Percentiles rank a stretch among this genome's conserved stretches.
These are phyloP conservation scores for Saturnispora zaruensis DNA, from an alignment of 805 yeast genomes.

Conservation along the genomic window DNA sequence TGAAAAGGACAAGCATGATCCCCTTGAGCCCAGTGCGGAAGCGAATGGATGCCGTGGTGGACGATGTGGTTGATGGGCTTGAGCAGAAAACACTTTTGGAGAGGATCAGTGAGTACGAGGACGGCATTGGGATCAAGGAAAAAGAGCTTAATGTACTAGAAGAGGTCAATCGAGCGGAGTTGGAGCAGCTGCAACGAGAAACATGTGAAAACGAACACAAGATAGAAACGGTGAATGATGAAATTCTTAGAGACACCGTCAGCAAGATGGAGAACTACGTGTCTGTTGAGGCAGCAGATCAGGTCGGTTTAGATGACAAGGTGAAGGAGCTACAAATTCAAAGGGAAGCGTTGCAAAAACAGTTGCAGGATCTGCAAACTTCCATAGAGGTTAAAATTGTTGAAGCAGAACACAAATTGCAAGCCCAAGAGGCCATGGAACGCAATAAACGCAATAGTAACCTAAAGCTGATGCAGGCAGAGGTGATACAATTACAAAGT, in stretches of 20 bases:
- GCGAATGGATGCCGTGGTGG: slow-evolving; percentile 1
- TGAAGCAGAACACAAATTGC: neutral
- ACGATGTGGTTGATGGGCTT: slow-evolving; percentile 5
- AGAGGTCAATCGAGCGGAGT: neutral
- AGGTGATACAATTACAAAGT: neutral
- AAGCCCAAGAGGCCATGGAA: neutral
- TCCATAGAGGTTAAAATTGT: neutral
- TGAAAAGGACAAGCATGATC: slow-evolving; percentile 4
- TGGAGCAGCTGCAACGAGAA: neutral
- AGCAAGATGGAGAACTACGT: neutral
- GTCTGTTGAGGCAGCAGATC: neutral
- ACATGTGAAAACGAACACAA: neutral
- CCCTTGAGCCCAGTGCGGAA: slow-evolving; percentile 2
- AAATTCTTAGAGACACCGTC: neutral
- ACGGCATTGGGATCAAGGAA: slow-evolving; percentile 5
- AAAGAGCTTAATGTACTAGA: neutral
- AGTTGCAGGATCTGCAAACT: neutral
- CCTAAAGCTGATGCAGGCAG: neutral
- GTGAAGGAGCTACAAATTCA: neutral
- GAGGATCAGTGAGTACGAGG: slow-evolving; percentile 1
- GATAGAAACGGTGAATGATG: neutral
- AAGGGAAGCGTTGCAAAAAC: neutral
- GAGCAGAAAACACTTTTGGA: slow-evolving; percentile 1
- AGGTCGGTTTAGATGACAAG: neutral
- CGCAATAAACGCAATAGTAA: neutral